phyloP scores from a whole-genome alignment of 1,139 yeast species.

The Blastobotrys raffinosifermentans region DNA sequence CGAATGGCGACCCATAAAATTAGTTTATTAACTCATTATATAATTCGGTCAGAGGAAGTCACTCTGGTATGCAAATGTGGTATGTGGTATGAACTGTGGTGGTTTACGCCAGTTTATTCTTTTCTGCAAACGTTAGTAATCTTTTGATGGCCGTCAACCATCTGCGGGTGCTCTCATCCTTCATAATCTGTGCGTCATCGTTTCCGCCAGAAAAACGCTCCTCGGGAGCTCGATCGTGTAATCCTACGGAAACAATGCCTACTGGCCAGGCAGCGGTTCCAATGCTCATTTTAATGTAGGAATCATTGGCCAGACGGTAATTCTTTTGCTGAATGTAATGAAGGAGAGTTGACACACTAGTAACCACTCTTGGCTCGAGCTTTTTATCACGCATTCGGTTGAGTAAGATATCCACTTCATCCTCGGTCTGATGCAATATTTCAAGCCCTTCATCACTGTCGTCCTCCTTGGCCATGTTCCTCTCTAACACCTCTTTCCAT shows the following conservation, averaged over 20 bases:
- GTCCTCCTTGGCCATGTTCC: constrained; percentile 15
- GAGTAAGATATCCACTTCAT: constrained; percentile 54
- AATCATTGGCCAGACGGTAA: constrained; percentile 55
- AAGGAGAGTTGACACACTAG: constrained; percentile 55
- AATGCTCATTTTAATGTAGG: constrained; percentile 69
- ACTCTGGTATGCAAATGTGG: not conserved
- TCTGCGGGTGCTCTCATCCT: constrained; percentile 63
- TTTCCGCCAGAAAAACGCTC: constrained; percentile 36
- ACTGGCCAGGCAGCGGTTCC: constrained; percentile 95
- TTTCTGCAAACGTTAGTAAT: constrained; percentile 52
- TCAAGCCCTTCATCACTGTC: constrained; percentile 18
- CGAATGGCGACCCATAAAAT: no score
- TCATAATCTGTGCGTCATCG: constrained; percentile 62
- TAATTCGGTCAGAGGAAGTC: no score
- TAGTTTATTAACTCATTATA: no score
- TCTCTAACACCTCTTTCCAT: constrained; percentile 39
- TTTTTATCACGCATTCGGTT: constrained; percentile 48
- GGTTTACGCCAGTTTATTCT: not conserved
- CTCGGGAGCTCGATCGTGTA: constrained; percentile 66
- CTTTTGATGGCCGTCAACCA: constrained; percentile 78
- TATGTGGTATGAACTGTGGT: not conserved
- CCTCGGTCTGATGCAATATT: constrained; percentile 50
- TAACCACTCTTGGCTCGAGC: constrained; percentile 43
- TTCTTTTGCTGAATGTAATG: constrained; percentile 53
- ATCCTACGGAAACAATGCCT: constrained; percentile 74